Evolutionary conservation across 2,329 filamentous ascomycete species (phyloP).

Genomic region (Aspergillus aculeatinus): DNA sequence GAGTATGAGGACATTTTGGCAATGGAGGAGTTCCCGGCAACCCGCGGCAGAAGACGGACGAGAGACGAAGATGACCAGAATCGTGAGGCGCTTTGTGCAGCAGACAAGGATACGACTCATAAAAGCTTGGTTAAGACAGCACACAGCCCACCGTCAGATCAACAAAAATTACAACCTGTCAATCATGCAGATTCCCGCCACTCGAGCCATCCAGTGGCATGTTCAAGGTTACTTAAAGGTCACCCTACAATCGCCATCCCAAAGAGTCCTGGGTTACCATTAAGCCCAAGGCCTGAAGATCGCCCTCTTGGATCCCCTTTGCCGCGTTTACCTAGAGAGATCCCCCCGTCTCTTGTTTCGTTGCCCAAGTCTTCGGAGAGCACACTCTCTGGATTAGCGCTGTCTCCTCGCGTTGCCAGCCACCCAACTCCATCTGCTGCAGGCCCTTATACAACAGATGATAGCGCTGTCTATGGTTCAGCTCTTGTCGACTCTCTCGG

Average conservation of each 20-base stretch:
- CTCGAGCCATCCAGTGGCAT: slow-evolving; percentile 28
- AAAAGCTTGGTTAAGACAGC: slow-evolving; percentile 2
- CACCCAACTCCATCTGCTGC: slow-evolving; percentile 64
- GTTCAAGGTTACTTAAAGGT: slow-evolving; percentile 31
- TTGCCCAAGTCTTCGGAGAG: slow-evolving; percentile 67
- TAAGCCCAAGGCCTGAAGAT: slow-evolving; percentile 62
- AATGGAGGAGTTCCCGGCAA: slow-evolving; percentile 61
- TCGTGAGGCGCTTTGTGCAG: slow-evolving; percentile 66
- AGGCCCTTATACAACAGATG: slow-evolving; percentile 22
- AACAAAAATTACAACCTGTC: slow-evolving; percentile 50
- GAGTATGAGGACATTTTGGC: slow-evolving; percentile 80
- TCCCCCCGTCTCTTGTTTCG: slow-evolving; percentile 52
- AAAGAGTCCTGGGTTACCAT: slow-evolving; percentile 63
- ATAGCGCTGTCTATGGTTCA: slow-evolving; percentile 47
- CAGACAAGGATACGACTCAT: slow-evolving; percentile 63
- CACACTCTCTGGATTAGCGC: slow-evolving; percentile 53
- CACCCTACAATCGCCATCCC: slow-evolving; percentile 48
- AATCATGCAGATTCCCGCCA: slow-evolving; percentile 29
- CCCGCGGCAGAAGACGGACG: slow-evolving; percentile 76
- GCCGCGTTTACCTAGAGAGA: slow-evolving; percentile 56
- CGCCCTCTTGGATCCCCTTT: slow-evolving; percentile 60
- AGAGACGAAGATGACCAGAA: slow-evolving; percentile 83
- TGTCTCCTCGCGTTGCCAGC: slow-evolving; percentile 71
- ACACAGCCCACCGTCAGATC: slow-evolving; percentile 31
- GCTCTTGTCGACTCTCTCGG: slow-evolving; percentile 16